Base-by-base conservation (phyloP, 257 asterid genomes). In the Linderniella brevidens region DNA sequence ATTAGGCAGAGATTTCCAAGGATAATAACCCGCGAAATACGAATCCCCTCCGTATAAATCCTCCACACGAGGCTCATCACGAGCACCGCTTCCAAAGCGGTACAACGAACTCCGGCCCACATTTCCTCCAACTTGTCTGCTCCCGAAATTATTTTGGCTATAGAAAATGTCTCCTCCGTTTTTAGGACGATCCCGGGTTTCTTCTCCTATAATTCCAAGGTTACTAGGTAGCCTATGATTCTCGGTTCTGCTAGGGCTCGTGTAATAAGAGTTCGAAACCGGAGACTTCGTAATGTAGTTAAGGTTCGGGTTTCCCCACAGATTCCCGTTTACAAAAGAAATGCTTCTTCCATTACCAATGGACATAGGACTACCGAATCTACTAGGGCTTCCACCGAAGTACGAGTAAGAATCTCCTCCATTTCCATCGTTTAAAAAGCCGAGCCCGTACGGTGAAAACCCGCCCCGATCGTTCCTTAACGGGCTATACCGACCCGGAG, bases 401-500 rank as follows among this genome's bases (percentile, higher is more conserved):
- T 54, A 68, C 35, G 93, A 69, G 56, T 68, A 73, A 41, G 78
- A 70, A 49, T 62, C 79, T 47, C 68, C 73, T 46, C 39, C 58
- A 25, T 63, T 66, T 14, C 79, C 75, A 53, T 50, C 67, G 67
- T 72, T 56, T 58, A 48, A 74, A 52, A 41, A 68, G 29, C 72
- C 60, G 25, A 75, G 78, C 64, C 58, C 59, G 46, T 74, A 71
- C 8, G 76, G 77, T 37, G 79, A 72, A 66, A 68, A 84, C 58
- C 87, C 87, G 38, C 64, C 78, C 14, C 74, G 73, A 12, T 75
- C 82, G 37, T 62, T 68, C 25, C 72, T 50, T 36, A 59, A 68
- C 4, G 92, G 92, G 61, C 85, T 73, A 57, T 66, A 78, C 20
- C 85, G 71, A 46, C 86, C 79, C n/a, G n/a, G n/a, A n/a, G n/a